Evolutionary conservation across 2,329 filamentous ascomycete genomes (phyloP), one percentile per base, ranked within the genome.

Genomic region (Epichloe hybrida): DNA sequence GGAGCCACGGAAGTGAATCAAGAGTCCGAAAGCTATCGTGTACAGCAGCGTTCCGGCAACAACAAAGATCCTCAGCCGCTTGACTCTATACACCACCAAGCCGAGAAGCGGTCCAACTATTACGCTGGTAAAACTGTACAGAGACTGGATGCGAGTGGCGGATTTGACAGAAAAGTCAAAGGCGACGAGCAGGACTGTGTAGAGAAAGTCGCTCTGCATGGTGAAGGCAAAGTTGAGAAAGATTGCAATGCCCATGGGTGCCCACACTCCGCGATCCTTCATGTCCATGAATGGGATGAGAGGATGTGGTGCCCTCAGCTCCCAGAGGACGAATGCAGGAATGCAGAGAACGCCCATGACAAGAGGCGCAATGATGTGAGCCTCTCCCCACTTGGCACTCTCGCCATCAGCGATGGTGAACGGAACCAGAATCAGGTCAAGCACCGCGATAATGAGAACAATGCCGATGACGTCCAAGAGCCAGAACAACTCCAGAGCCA

Each of bases 341-440:
- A 88, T 66, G 31, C 78, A 73, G 0, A 79, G 54, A 12, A 75
- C 64, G 0, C 84, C 84, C 23, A 85, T 60, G 3, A 80, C 70
- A 31, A 74, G 66, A 68, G 83, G 76, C 27, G 67, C 64, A 49
- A 82, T 71, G 56, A 81, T 75, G 45, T 72, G 64, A 41, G 68
- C 65, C 12, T 72, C 73, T 37, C 64, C 62, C 75, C 74, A 80
- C 5, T 69, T 68, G 43, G 70, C 59, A 42, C 66, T 64, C 13
- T 72, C 67, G 47, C 61, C 58, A 5, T 63, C 55, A 45, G 74
- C 71, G 15, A 86, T 67, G 15, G 74, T 83, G 60, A 86, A 77
- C 0, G 83, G 80, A 1, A 87, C 70, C 13, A 86, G 66, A 56
- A 86, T 78, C 15, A 84, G 62, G 0, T 74, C 69, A 34, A 83